Evolutionary conservation across 179 eudicot genomes (phyloP), one percentile per base, ranked within the genome.

Genomic region (Beta lomatogona): DNA sequence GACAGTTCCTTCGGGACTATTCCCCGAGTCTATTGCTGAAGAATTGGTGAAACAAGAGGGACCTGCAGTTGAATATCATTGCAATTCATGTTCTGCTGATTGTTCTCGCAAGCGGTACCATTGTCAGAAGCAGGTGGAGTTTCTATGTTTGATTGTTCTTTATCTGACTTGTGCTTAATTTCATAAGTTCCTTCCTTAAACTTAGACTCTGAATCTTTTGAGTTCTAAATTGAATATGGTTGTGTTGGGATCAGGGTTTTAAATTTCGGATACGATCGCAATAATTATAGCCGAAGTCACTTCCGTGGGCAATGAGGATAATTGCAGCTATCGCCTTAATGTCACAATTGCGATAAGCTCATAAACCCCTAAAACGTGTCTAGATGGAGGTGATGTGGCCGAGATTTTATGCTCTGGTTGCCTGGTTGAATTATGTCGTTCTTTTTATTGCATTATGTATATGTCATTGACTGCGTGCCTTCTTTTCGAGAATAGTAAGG

Each of bases 101-200:
- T 96, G 99, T 85, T 96, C 99, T 73, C 93, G 99, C 84, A 96
- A 91, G 84, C 97, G 98, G 71, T 96, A 92, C 77, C 99, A 96
- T 84, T 93, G 97, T 88, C 99, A 96, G 84, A 94, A 91, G 88
- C 97, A 96, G 99, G 99, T 96, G 67, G 48, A 41, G 79, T 83
- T 81, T 84, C 76, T 84, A 70, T 80, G 78, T 64, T 77, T 77
- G 57, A 8, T 58, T 76, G 58, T 53, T 80, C 44, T 21, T 53
- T 71, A 25, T 78, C 55, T 18, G 57, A 36, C 44, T 41, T 48
- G 54, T 63, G 7, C 74, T 72, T 57, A 12, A 12, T 22, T 59
- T 73, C 18, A 4, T 63, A 73, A 22, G 4, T 22, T 50, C 13
- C 22, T 68, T 41, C 14, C 7, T 11, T 68, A 36, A 77, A 44